Evolutionary conservation across 2,329 filamentous ascomycete genomes (phyloP), one percentile per base, ranked within the genome.

Genomic region (Diaporthe eres): DNA sequence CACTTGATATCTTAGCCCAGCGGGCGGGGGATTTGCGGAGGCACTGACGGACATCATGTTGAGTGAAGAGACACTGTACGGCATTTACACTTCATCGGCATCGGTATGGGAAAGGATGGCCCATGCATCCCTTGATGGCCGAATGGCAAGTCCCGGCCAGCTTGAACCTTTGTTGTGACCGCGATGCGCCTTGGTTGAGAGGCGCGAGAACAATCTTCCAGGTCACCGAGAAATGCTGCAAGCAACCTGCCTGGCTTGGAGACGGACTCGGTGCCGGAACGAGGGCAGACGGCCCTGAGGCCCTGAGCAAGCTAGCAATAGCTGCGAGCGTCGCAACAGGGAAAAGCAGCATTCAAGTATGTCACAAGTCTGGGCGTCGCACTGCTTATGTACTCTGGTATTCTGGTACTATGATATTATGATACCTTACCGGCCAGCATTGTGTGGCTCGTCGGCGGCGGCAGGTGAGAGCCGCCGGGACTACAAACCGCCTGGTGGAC

Each of bases 391-490:
- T 28, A 37, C 31, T 42, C 12, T 12, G n/a, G 34, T 19, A 17
- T 15, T 22, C 39, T 47, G 60, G 37, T 63, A 44, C 63, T 25
- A 37, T 37, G 63, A 37, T 49, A 37, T 17, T n/a, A 17, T 51
- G 22, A 31, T 31, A n/a, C 28, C 19, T 25, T 68, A 15, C 25
- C 22, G 44, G 22, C 25, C 44, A 51, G 17, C 44, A 12, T 6
- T 3, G 19, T 28, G 44, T n/a, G 34, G n/a, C 31, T 25, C 28
- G 34, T n/a, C 53, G 53, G 73, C 60, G 19, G 34, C 61, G 37
- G 63, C 34, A 37, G 47, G 60, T 70, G 60, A 71, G 65, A 75
- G 67, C 73, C 65, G 60, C 53, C 60, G 68, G 67, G 58, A 71
- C 47, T 60, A 31, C 39, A 37, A 67, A 53, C 68, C 71, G 72